Conservation (phyloP, 805 yeast species). For the Deakozyma indianensis region DNA sequence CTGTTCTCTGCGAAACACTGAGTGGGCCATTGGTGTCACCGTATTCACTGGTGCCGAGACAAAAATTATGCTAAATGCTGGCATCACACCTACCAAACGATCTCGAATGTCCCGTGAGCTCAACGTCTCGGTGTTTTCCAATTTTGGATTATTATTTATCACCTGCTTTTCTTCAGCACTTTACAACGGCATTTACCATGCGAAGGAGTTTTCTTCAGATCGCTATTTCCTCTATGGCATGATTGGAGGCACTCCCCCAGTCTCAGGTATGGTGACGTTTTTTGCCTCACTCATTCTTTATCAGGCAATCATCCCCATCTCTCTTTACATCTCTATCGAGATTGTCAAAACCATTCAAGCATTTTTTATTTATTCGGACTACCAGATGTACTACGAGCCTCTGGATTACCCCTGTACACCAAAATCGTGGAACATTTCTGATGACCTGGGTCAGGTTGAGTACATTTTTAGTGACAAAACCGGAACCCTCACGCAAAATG, state of each 20-base stretch:
- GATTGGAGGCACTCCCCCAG: constrained; percentile 44
- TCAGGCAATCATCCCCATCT: constrained; percentile 69
- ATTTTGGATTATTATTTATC: constrained; percentile 47
- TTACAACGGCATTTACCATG: constrained; percentile 52
- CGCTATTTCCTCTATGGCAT: constrained; percentile 48
- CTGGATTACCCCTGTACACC: constrained; percentile 72
- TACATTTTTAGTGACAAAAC: constrained; percentile 74
- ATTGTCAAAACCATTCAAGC: constrained; percentile 72
- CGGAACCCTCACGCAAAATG: constrained; percentile 71
- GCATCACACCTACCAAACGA: constrained; percentile 63
- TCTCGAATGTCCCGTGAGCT: constrained; percentile 55
- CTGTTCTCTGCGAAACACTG: constrained; percentile 57
- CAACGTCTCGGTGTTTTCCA: constrained; percentile 51
- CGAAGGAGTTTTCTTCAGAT: constrained; percentile 30
- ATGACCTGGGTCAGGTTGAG: constrained; percentile 75
- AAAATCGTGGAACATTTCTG: constrained; percentile 74
- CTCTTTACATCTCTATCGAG: constrained; percentile 66
- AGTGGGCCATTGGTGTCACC: constrained; percentile 62
- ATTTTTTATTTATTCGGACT: constrained; percentile 58
- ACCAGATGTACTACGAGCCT: constrained; percentile 51
- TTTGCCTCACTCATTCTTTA: constrained; percentile 62
- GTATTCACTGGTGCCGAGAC: constrained; percentile 65
- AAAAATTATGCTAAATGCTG: constrained; percentile 69
- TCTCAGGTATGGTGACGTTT: constrained; percentile 55
- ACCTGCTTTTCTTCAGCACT: constrained; percentile 60